Conservation (phyloP, 1,139 yeast genomes). For the Nakaseomyces kungkrabaensis region DNA sequence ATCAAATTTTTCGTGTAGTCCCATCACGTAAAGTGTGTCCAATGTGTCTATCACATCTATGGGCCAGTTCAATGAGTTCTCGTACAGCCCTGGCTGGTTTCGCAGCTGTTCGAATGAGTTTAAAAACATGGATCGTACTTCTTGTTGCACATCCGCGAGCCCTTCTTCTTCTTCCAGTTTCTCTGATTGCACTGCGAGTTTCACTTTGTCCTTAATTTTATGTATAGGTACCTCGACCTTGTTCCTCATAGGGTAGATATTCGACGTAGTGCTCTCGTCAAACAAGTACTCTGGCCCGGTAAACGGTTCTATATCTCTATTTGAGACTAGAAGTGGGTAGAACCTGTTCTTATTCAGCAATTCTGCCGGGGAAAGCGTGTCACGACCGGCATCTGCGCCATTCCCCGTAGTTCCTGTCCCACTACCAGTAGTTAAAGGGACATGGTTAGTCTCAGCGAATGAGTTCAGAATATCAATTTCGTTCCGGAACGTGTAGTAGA, state of each 20-base stretch:
- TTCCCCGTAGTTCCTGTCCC: background rate
- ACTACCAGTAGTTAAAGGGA: background rate
- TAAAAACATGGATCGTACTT: background rate
- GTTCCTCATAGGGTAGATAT: background rate
- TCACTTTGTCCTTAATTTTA: constrained; percentile 8
- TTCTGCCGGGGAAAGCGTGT: background rate
- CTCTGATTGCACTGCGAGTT: constrained; percentile 16
- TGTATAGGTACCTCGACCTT: constrained; percentile 1
- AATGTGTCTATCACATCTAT: constrained; percentile 48
- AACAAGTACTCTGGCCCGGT: background rate
- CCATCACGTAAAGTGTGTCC: constrained; percentile 61
- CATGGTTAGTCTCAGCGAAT: constrained; percentile 17
- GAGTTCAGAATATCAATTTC: constrained; percentile 30
- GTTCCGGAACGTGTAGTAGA: constrained; percentile 29
- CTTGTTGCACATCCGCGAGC: background rate
- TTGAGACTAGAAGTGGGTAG: constrained; percentile 30
- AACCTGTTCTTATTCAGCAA: constrained; percentile 28
- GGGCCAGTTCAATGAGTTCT: constrained; percentile 25
- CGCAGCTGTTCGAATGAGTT: constrained; percentile 7
- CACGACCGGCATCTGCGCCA: background rate
- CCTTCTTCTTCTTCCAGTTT: background rate
- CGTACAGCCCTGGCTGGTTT: constrained; percentile 29
- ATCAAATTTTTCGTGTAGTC: constrained; percentile 42
- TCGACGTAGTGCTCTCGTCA: background rate
- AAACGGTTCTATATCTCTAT: constrained; percentile 4